These are phyloP conservation scores for Chaetomiaceae sp. DNA, from an alignment of 2,329 filamentous ascomycete species.

Conservation along the genomic window DNA sequence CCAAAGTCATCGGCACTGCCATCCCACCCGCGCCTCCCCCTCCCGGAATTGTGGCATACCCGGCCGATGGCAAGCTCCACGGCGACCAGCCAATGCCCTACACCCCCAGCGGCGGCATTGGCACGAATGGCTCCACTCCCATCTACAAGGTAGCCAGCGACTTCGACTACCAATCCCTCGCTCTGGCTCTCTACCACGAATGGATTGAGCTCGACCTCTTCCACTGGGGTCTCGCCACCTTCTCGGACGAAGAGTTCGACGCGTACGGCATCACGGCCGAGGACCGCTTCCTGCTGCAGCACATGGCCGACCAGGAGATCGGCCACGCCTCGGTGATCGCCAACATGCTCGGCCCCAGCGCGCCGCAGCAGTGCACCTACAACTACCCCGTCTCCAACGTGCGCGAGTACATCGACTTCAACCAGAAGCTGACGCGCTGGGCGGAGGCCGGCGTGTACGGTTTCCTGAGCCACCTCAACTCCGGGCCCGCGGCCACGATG, in stretches of 20 bases:
- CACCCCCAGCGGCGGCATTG: slow-evolving; percentile 64
- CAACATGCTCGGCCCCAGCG: slow-evolving; percentile 67
- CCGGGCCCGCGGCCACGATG: slow-evolving; percentile 65
- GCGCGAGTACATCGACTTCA: slow-evolving; percentile 74
- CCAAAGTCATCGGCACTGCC: slow-evolving; percentile 48
- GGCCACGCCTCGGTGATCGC: slow-evolving; percentile 71
- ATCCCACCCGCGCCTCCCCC: slow-evolving; percentile 53
- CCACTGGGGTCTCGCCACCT: slow-evolving; percentile 65
- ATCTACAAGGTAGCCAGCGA: slow-evolving; percentile 74
- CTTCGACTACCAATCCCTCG: slow-evolving; percentile 75
- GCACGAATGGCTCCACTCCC: slow-evolving; percentile 70
- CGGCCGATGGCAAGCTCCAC: slow-evolving; percentile 62
- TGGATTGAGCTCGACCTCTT: slow-evolving; percentile 83
- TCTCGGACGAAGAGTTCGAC: slow-evolving; percentile 62
- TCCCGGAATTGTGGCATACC: slow-evolving; percentile 61
- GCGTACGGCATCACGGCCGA: slow-evolving; percentile 61
- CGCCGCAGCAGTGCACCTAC: slow-evolving; percentile 72
- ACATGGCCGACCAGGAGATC: slow-evolving; percentile 71
- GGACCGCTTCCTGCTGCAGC: slow-evolving; percentile 64
- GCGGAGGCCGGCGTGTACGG: slow-evolving; percentile 77
- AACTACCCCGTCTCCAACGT: slow-evolving; percentile 73
- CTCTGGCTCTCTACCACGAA: slow-evolving; percentile 71
- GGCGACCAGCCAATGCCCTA: slow-evolving; percentile 65
- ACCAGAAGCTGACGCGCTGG: slow-evolving; percentile 76
- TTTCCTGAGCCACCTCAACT: slow-evolving; percentile 71